phyloP scores from a whole-genome alignment of 2,329 filamentous ascomycete genomes.

The Dactylonectria macrodidyma region DNA sequence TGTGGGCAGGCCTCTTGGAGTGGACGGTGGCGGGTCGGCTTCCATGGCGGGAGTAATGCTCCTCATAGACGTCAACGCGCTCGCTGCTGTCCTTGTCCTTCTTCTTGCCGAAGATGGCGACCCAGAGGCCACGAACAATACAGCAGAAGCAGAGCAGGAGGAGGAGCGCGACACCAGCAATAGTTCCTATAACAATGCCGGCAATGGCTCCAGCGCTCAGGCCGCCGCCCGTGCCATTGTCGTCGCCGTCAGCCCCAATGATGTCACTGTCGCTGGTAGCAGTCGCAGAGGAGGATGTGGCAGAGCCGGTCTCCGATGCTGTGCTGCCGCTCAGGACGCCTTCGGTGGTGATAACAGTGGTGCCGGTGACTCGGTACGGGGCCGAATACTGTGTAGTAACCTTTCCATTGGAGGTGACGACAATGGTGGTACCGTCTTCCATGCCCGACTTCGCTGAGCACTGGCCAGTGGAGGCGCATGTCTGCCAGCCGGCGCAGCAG shows the following conservation, averaged over 20 bases:
- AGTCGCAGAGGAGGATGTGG: constrained; percentile 62
- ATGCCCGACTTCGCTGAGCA: constrained; percentile 70
- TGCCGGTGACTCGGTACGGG: constrained; percentile 67
- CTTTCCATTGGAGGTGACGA: constrained; percentile 61
- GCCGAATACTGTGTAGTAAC: constrained; percentile 70
- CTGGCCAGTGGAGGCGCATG: constrained; percentile 72
- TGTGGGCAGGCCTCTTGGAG: constrained; percentile 67
- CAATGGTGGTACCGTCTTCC: constrained; percentile 58
- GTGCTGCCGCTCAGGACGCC: constrained; percentile 62
- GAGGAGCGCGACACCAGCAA: constrained; percentile 77
- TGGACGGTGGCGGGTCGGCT: constrained; percentile 58
- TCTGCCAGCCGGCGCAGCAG: constrained; percentile 80
- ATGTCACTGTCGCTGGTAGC: constrained; percentile 64
- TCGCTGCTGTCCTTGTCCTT: constrained; percentile 66
- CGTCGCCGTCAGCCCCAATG: constrained; percentile 56
- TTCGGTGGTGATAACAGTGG: constrained; percentile 68
- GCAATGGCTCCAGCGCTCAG: constrained; percentile 83
- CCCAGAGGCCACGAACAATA: constrained; percentile 74
- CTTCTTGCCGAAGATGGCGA: constrained; percentile 73
- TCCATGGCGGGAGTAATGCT: constrained; percentile 69
- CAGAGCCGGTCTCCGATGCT: constrained; percentile 65
- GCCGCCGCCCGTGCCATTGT: constrained; percentile 56
- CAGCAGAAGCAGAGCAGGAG: constrained; percentile 83
- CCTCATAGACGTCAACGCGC: constrained; percentile 73
- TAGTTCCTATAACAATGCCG: constrained; percentile 83